Evolutionary conservation across 305 asterid species (phyloP).

Genomic region (Solanum chacoense): DNA sequence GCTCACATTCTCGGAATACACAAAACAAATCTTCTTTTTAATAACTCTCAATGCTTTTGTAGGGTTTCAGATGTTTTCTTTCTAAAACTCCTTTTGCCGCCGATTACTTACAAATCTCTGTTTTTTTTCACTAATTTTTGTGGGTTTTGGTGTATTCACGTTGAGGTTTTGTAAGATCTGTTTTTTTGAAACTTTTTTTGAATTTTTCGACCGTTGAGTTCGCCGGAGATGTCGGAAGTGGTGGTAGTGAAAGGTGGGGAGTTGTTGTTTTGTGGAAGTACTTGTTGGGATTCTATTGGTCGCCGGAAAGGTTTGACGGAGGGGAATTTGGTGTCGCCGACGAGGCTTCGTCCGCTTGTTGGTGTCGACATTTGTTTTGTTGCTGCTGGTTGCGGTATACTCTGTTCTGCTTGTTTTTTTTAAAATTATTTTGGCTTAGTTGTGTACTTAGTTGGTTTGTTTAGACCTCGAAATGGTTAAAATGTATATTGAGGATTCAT

Average conservation of each 20-base stretch:
- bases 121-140: not conserved
- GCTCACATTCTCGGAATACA: conserved; percentile 12
- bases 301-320: conserved; percentile 51
- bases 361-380: conserved; percentile 74
- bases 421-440: not conserved
- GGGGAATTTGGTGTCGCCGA: conserved; percentile 71
- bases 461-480: not conserved
- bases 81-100: conserved; percentile 1
- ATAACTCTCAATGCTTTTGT: not conserved
- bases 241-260: conserved; percentile 64
- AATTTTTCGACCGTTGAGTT: conserved; percentile 19
- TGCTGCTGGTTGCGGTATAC: conserved; percentile 80
- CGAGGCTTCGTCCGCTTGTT: conserved; percentile 75
- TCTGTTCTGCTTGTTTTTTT: not conserved
- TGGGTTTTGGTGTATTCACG: not conserved
- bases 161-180: conserved; percentile 21
- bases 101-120: conserved; percentile 16
- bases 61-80: conserved; percentile 44
- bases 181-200: not conserved
- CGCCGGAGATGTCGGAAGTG: conserved; percentile 51
- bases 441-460: not conserved
- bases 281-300: conserved; percentile 84
- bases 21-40: not conserved
- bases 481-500: not conserved
- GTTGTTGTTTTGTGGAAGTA: conserved; percentile 80